A percentile compares a stretch with the other conserved stretches of the same genome.
Conservation (phyloP, 106 monocot genomes). For the Narthecium ossifragum region DNA sequence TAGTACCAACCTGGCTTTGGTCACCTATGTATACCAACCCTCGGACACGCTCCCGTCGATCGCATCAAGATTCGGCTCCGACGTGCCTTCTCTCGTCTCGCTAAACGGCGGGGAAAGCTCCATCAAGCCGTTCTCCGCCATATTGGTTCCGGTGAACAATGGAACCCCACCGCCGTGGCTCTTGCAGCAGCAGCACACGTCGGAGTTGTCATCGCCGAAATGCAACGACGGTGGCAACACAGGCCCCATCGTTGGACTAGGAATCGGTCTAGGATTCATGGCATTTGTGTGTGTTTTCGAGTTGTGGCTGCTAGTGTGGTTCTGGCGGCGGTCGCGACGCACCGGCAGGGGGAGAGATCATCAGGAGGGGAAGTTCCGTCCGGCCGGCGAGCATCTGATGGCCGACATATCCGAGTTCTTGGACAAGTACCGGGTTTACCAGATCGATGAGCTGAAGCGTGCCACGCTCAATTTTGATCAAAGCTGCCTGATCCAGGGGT, state of each 20-base stretch:
- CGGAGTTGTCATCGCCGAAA: constrained; percentile 6
- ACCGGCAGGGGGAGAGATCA: background rate
- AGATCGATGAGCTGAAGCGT: constrained; percentile 40
- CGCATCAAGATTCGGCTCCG: constrained; percentile 45
- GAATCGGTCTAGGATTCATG: constrained; percentile 30
- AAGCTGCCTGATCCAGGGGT: constrained; percentile 38
- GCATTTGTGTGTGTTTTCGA: constrained; percentile 20
- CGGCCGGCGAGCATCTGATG: constrained; percentile 28
- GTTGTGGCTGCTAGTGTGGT: constrained; percentile 8
- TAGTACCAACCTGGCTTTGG: background rate
- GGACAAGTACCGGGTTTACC: constrained; percentile 68
- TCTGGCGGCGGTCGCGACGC: constrained; percentile 8
- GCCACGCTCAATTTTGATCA: constrained; percentile 62
- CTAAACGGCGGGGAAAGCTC: constrained; percentile 31
- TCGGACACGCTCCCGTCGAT: constrained; percentile 41
- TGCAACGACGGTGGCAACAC: background rate
- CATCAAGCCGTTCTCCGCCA: constrained; percentile 11
- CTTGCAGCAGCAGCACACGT: constrained; percentile 2
- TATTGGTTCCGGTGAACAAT: constrained; percentile 45
- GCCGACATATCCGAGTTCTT: constrained; percentile 64
- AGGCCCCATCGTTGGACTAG: constrained; percentile 30
- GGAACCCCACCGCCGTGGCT: constrained; percentile 35
- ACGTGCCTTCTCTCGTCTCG: constrained; percentile 19
- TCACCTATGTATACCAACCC: constrained; percentile 59
- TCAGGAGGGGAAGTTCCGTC: background rate